These are phyloP conservation scores for Pseudopediastrum boryanum DNA, from an alignment of 139 green algal genomes.

Conservation along the genomic window DNA sequence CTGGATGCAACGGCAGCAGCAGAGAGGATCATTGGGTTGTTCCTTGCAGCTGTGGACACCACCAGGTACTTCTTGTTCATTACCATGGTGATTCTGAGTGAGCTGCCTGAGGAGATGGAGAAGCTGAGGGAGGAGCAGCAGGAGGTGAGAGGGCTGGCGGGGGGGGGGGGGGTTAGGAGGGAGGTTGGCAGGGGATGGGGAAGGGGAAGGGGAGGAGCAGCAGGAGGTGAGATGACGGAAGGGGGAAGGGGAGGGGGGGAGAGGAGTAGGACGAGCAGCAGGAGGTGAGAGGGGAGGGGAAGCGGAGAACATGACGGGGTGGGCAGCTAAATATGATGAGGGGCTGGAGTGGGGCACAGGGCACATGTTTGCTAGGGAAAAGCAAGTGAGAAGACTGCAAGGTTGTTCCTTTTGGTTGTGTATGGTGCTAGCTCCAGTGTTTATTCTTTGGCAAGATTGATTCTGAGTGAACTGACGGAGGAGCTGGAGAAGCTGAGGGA, in stretches of 20 bases:
- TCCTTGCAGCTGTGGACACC: conserved; percentile 19
- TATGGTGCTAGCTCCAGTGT: background rate
- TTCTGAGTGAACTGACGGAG: conserved; percentile 5
- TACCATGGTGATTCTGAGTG: background rate
- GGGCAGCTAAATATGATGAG: no score
- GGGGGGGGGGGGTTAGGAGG: no score
- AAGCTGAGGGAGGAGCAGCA: conserved; percentile 23
- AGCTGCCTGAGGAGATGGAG: conserved; percentile 32
- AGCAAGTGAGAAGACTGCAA: background rate
- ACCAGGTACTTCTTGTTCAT: conserved; percentile 1
- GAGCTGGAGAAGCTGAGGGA: conserved; percentile 30
- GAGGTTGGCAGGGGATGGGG: no score
- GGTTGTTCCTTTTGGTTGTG: conserved; percentile 3
- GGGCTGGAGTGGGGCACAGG: no score
- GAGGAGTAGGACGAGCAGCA: no score
- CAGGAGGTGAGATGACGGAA: no score
- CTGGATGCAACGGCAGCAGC: background rate
- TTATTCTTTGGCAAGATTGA: background rate
- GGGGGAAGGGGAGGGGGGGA: no score
- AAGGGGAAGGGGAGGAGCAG: no score
- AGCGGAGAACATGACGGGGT: no score
- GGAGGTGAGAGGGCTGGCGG: conserved; percentile 8
- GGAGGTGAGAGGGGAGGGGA: no score
- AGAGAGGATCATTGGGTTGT: conserved; percentile 2
- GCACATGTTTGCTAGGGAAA: no score